Evolutionary conservation across 1,284 basidiomycete species (phyloP), one percentile per base, ranked within the genome.

Genomic region (Ceratobasidium papillatum): DNA sequence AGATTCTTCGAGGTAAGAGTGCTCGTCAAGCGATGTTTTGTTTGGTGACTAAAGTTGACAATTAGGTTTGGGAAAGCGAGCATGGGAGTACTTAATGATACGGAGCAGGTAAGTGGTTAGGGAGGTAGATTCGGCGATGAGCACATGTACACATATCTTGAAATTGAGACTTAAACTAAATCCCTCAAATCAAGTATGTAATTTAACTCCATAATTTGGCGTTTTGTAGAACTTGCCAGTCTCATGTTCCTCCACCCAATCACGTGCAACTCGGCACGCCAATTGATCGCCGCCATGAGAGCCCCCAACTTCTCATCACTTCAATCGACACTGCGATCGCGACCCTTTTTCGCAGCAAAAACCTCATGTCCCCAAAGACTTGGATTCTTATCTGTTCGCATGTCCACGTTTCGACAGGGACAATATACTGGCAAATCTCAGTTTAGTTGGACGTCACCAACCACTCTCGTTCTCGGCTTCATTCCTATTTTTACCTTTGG

Each of bases 401-500:
- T 61, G 36, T 47, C 45, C 22, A 45, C 58, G 2, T 73, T 25
- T 58, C 58, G 25, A 4, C 49, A 27, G 0, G 36, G 59, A 14
- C 36, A 49, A 34, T 32, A 54, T 9, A 43, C 38, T 14, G 58
- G 58, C 12, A 73, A 73, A 52, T 73, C 69, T 52, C 30, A 38
- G 19, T 73, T 73, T 52, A 73, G 59, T 22, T 76, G 76, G 61
- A 58, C 91, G 34, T 91, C 84, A 51, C 92, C 94, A 2, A 91
- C 91, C 3, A 91, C 95, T 81, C 77, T 96, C 22, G 83, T 97
- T 12, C 86, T 98, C 66, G 94, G 93, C 30, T 87, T 93, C 78
- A 93, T 98, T 76, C 97, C 97, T 0, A 84, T 99, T 76, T 90
- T 98, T 79, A 95, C 95, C 0, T 95, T 96, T 78, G 92, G 87